Evolutionary conservation across 1,284 basidiomycete species (phyloP), one percentile per base, ranked within the genome.

Genomic region (Rhodotorula sp.): DNA sequence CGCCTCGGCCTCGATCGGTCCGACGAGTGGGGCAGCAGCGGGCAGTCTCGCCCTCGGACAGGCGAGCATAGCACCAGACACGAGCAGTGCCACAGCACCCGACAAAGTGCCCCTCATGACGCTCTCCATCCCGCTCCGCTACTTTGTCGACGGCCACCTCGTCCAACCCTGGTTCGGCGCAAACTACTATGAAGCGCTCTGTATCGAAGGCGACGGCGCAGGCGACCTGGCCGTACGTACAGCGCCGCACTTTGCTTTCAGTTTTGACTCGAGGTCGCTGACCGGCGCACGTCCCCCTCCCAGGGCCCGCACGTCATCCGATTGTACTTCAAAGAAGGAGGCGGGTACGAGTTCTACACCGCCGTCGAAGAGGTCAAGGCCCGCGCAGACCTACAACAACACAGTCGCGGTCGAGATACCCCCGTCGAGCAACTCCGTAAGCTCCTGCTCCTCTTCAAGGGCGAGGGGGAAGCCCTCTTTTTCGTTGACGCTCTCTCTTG

Each of bases 151-250:
- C 54, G 70, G 66, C 3, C 43, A 71, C 14, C 61, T 75, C 49
- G 64, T 65, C 58, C 77, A 78, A 49, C 77, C 77, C 2, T 76
- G 70, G 70, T 74, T 77, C 59, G 43, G 62, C 14, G 73, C 77
- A 0, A 70, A 65, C 20, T 73, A 78, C 68, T 73, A 68, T 66
- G 71, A 78, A 29, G 70, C 67, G 2, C 39, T 69, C 7, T 65
- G 67, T 6, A 15, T 73, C 3, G 68, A 71, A 3, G 65, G 61
- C 5, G 16, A 23, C 12, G 66, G 58, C 21, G 46, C 54, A 5
- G 75, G 71, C 7, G 75, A 69, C 2, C 59, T 76, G 16, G 18
- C 34, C 14, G 73, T 72, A 10, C 34, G 23, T 18, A 21, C 4
- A 5, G 16, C 20, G 5, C 20, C 20, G 29, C 56, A 31, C 34